phyloP scores from a whole-genome alignment of 208 protist genomes.

The Trypanosoma mega region DNA sequence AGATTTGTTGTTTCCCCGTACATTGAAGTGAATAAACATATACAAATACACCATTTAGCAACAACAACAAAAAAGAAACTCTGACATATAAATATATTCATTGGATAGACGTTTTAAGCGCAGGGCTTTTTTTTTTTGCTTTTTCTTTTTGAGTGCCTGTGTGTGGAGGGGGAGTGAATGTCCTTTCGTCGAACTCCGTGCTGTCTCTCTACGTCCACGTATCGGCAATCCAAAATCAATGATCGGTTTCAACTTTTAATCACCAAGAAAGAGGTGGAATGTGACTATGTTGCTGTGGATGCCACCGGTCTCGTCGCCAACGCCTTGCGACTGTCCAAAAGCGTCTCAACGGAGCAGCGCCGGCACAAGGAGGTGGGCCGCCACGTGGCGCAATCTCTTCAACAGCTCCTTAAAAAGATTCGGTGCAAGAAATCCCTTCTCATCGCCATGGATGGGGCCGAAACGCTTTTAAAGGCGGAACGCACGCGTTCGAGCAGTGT shows the following conservation, averaged over 20 bases:
- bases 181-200: slow-evolving; percentile 3
- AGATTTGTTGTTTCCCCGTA: no score
- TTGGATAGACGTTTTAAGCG: no score
- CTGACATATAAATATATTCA: no score
- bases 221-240: slow-evolving; percentile 34
- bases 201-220: slow-evolving; percentile 15
- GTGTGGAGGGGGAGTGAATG: background rate
- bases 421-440: slow-evolving; percentile 56
- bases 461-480: slow-evolving; percentile 54
- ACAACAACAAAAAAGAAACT: no score
- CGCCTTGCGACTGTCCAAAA: slow-evolving; percentile 67
- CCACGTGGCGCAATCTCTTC: slow-evolving; percentile 55
- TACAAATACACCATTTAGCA: no score
- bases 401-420: slow-evolving; percentile 66
- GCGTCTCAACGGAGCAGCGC: slow-evolving; percentile 54
- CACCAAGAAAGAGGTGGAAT: slow-evolving; percentile 80
- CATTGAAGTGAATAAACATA: no score
- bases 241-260: slow-evolving; percentile 65
- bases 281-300: slow-evolving; percentile 82
- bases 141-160: background rate
- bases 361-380: slow-evolving; percentile 60
- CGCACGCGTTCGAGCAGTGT: slow-evolving; percentile 27
- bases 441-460: slow-evolving; percentile 72
- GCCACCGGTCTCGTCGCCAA: slow-evolving; percentile 54
- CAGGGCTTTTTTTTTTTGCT: slow-evolving; percentile 21